Base-by-base conservation (phyloP, 139 green algal species). In the Chlamydomonas sp. region DNA sequence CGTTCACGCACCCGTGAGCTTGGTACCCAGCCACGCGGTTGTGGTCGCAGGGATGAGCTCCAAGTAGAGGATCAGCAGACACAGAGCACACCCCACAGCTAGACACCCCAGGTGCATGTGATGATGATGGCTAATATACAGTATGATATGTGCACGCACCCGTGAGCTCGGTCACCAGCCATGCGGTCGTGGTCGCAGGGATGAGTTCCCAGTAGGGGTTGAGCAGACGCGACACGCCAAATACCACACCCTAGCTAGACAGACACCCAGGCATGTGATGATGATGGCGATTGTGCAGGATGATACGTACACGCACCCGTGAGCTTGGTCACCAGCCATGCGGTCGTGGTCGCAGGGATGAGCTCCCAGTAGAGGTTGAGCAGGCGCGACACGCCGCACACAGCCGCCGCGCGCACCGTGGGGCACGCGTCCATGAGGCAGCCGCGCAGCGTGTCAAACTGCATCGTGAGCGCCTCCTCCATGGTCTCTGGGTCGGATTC, bases 321-420 rank as follows among this genome's bases (percentile, higher is more conserved):
- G 0, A 95, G 57, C 34, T 81, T 73, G 22, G 72, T 63, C 2
- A 93, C 69, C 28, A 87, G 85, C 16, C 54, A 67, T 2, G 83
- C 85, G 34, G 75, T 87, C 3, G 83, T 86, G 36, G 74, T 74
- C 0, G 77, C 70, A 0, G 90, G 90, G 10, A 96, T 82, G 61
- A 96, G 72, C 79, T 95, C 89, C 90, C 90, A 96, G 70, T 76
- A 96, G 8, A 69, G 39, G 74, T 87, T 79, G 5, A 96, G 83
- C 48, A 91, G 48, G 8, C 3, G 24, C 48, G 78, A 81, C 16
- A 82, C 71, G 48, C 81, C 88, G 22, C 36, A 39, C 24, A 87
- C 82, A 0, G 85, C 90, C 1, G 72, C 76, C 28, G 69, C 72
- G 0, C 90, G 79, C 48, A 96, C 85, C 8, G 58, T 54, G 3